These are phyloP conservation scores for Cryptococcus sp. DNA, from an alignment of 1,284 basidiomycete species.

Conservation along the genomic window DNA sequence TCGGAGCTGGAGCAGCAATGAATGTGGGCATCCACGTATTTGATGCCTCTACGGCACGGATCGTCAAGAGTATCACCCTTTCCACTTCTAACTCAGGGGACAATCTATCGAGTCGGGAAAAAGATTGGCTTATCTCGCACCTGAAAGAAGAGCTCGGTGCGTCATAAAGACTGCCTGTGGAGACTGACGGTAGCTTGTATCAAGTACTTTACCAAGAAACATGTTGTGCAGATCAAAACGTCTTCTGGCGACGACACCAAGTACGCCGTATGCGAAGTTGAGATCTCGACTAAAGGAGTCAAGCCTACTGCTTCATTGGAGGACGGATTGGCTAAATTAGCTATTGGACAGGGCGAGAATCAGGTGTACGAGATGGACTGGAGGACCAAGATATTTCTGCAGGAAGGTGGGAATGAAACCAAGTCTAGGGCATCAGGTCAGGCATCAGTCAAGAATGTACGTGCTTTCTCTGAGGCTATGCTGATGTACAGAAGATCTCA, in stretches of 20 bases:
- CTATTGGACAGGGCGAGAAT: not conserved
- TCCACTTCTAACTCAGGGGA: not conserved
- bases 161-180: not conserved
- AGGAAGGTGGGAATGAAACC: constrained; percentile 46
- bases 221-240: not conserved
- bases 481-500: no score
- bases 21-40: not conserved
- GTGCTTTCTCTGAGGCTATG: not conserved
- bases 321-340: not conserved
- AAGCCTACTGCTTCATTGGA: not conserved
- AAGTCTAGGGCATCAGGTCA: not conserved
- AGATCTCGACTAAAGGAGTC: not conserved
- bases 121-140: not conserved
- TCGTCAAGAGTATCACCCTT: not conserved
- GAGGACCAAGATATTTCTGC: constrained; percentile 29
- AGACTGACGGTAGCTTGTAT: not conserved
- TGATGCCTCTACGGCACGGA: not conserved
- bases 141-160: not conserved
- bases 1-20: not conserved
- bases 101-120: not conserved
- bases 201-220: not conserved
- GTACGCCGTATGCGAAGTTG: not conserved
- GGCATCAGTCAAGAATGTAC: not conserved
- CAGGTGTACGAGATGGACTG: constrained; percentile 44
- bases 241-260: not conserved